Evolutionary conservation across 2,329 filamentous ascomycete genomes (phyloP), one percentile per base, ranked within the genome.

Genomic region (Endoconidiophora laricicola): DNA sequence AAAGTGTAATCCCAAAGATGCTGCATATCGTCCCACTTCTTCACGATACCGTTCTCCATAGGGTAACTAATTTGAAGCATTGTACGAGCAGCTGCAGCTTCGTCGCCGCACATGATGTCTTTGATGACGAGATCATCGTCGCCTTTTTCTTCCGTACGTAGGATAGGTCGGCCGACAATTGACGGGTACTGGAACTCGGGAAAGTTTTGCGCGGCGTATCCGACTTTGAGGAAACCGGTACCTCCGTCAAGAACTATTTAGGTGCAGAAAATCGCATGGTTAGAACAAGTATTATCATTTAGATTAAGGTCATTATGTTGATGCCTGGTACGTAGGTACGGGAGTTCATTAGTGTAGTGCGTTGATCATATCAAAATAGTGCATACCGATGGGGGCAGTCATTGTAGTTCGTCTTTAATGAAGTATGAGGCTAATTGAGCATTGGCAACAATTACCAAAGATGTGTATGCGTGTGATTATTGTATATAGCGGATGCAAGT

Each of bases 21-120:
- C 71, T 94, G 86, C 91, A 98, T 98, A 66, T 98, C 91, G 59
- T 98, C 91, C 91, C 91, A 98, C 63, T 87, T 88, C 77, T 95
- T 96, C 58, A 98, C 87, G 61, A 98, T 96, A 60, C 91, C 91
- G 65, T 98, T 98, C 68, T 98, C 91, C 91, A 98, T 98, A 59
- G 91, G 91, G 65, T 98, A 98, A 66, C 83, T 94, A 63, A 98
- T 93, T 67, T 98, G 91, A 54, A 98, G 79, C 87, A 95, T 94
- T 55, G 85, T 94, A 61, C 91, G 81, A 57, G 91, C 90, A 49
- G 87, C 87, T 14, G 91, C 88, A 46, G 91, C 91, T 70, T 98
- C 90, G 69, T 98, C 91, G 64, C 91, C 91, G 69, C 90, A 96
- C 91, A 98, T 98, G 64, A 98, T 95, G 70, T 98, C 91, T 76